phyloP scores from a whole-genome alignment of 208 protist species.

The Phytomonas sp. region DNA sequence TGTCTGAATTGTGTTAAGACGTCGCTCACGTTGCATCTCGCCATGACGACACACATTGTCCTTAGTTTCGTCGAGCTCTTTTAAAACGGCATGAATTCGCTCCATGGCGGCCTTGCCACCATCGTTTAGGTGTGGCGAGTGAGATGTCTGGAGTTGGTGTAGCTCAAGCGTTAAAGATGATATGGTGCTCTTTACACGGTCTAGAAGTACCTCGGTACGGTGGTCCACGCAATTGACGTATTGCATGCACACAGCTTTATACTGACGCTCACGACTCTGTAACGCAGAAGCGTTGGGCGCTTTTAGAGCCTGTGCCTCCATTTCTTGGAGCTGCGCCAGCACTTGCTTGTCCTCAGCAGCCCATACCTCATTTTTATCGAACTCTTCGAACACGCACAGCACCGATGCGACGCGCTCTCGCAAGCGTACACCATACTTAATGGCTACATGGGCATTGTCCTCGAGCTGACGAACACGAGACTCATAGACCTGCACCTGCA shows the following conservation, averaged over 20 bases:
- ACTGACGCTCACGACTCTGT: constrained; percentile 38
- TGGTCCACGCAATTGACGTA: constrained; percentile 34
- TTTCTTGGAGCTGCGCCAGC: constrained; percentile 25
- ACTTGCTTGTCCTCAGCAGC: constrained; percentile 25
- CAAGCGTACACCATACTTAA: constrained; percentile 49
- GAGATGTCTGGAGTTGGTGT: not conserved
- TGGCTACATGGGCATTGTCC: constrained; percentile 27
- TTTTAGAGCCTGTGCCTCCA: constrained; percentile 33
- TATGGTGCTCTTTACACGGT: not conserved
- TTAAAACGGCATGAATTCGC: not conserved
- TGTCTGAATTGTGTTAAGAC: not conserved
- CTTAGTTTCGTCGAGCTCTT: not conserved
- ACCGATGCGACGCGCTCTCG: constrained; percentile 28
- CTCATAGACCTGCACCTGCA: constrained; percentile 77
- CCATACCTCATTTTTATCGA: constrained; percentile 20
- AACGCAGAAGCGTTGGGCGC: constrained; percentile 35
- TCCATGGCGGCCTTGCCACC: not conserved
- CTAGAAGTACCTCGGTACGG: constrained; percentile 7
- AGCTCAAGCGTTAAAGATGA: constrained; percentile 9
- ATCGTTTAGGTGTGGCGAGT: not conserved
- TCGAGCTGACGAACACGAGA: constrained; percentile 69
- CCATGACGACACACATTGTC: not conserved
- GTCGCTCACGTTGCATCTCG: constrained; percentile 5
- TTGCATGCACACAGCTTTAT: constrained; percentile 28
- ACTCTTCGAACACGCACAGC: constrained; percentile 17